Base-by-base conservation (phyloP, 1,139 yeast species). In the Sugiyamaella novakii region DNA sequence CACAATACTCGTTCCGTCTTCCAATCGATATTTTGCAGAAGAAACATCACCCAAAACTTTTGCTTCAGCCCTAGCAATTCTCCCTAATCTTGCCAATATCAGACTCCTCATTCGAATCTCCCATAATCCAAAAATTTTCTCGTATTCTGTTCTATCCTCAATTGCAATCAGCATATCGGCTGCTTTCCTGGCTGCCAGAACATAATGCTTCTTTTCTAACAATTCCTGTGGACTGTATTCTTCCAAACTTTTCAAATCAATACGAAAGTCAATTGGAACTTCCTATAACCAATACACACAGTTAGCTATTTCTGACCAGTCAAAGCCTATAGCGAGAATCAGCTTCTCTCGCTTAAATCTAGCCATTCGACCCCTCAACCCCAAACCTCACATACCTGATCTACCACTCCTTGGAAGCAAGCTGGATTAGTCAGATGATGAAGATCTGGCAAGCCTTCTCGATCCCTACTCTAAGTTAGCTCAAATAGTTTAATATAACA, bases 11-110 rank as follows among this genome's bases (percentile, higher is more conserved):
- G 54, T 54, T n/a, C 63, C 65, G 27, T 55, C 54, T 7, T 54
- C 50, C 4, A 54, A 24, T n/a, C 66, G 46, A 40, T 57, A 62
- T 17, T 50, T 45, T 28, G 54, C 59, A 1, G 57, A 38, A 4
- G 58, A 54, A 21, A 60, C 48, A 30, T 62, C 65, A 15, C 62
- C 65, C 6, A 62, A 43, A 5, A 47, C 46, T 12, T 54, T 51
- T 8, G 63, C 54, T 40, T 62, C 66, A 17, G 59, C 63, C 10
- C 59, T 46, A 1, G 62, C 63, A 25, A 57, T 51, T 14, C 54
- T 36, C 3, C 47, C 53, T 34, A 60, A 47, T 7, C 58, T 48
- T 2, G 59, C 61, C 41, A 49, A 39, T 5, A 60, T 25, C n/a
- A 62, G 46, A 12, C 60, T 33, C 6, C 54, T 41, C 27, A 59